Percentiles rank a stretch among this genome's conserved stretches.
Evolutionary conservation across 1,284 basidiomycete species (phyloP).

Genomic region (Naganishia cerealis): DNA sequence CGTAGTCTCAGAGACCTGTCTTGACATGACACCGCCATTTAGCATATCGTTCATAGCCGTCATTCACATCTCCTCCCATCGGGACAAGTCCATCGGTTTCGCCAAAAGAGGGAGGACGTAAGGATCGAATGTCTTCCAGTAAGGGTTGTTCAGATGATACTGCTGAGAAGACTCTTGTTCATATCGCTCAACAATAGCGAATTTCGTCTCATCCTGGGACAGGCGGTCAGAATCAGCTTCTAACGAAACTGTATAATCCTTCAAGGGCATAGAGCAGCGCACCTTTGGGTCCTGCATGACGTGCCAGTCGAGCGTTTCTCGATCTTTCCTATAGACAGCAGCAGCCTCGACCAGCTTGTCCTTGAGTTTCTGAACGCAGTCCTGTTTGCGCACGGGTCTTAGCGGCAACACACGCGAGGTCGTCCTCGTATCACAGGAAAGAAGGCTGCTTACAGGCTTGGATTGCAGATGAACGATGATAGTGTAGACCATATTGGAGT

Average conservation of each 20-base stretch:
- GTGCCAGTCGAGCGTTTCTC: conserved; percentile 50
- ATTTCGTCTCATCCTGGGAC: conserved; percentile 48
- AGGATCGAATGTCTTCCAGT: conserved; percentile 54
- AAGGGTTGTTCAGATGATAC: conserved; percentile 51
- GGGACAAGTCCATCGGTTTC: conserved; percentile 50
- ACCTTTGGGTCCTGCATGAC: conserved; percentile 53
- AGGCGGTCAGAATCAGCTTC: neutral
- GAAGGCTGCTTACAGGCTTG: conserved; percentile 42
- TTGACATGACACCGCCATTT: neutral
- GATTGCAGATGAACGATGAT: conserved; percentile 53
- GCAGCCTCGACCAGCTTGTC: conserved; percentile 53
- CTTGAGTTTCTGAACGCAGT: conserved; percentile 49
- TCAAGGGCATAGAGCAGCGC: conserved; percentile 1
- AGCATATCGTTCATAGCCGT: neutral
- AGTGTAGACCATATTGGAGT: conserved; percentile 50
- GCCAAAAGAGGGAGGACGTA: conserved; percentile 51
- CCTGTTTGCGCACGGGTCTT: conserved; percentile 36
- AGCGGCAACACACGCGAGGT: neutral
- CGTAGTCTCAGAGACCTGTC: neutral
- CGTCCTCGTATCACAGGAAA: neutral
- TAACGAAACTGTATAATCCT: neutral
- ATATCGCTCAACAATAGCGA: conserved; percentile 54
- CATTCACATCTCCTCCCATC: conserved; percentile 52
- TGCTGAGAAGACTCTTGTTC: conserved; percentile 50
- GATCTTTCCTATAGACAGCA: conserved; percentile 50